These are phyloP conservation scores for Protomyces inouyei DNA, from an alignment of 1,139 yeast species.

Conservation along the genomic window DNA sequence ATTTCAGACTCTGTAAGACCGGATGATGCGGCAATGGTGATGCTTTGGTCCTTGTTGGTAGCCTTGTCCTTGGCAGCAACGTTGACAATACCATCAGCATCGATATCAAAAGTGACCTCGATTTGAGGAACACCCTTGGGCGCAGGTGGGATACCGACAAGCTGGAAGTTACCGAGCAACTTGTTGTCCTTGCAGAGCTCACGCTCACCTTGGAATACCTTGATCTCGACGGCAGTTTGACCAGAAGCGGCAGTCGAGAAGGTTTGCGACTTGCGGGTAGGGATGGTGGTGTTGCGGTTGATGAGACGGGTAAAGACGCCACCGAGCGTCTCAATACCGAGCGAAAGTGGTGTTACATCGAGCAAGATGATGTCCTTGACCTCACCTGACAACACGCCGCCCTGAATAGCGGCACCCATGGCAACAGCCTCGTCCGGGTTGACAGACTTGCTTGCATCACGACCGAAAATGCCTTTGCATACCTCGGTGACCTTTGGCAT, in stretches of 20 bases:
- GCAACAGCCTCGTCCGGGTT: slow-evolving; percentile 99
- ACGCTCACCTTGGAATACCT: slow-evolving; percentile 99
- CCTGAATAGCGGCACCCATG: slow-evolving; percentile 99
- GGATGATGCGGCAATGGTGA: slow-evolving; percentile 97
- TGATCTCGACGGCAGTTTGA: slow-evolving; percentile 96
- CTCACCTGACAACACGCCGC: slow-evolving; percentile 98
- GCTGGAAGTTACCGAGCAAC: slow-evolving; percentile 92
- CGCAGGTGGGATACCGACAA: slow-evolving; percentile 95
- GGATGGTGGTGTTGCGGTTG: slow-evolving; percentile 96
- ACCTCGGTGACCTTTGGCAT: slow-evolving; percentile 99
- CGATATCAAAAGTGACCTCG: slow-evolving; percentile 95
- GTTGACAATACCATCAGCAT: slow-evolving; percentile 98
- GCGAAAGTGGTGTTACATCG: slow-evolving; percentile 95
- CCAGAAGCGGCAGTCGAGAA: slow-evolving; percentile 99
- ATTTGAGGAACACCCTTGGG: slow-evolving; percentile 99
- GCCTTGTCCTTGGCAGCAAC: slow-evolving; percentile 99
- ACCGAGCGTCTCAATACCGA: slow-evolving; percentile 98
- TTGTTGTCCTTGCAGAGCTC: slow-evolving; percentile 98
- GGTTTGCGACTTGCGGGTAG: slow-evolving; percentile 93
- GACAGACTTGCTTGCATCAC: slow-evolving; percentile 96
- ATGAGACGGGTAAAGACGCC: slow-evolving; percentile 98
- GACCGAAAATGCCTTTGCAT: slow-evolving; percentile 86
- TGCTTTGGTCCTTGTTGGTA: slow-evolving; percentile 95
- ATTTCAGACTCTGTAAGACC: slow-evolving; percentile 95
- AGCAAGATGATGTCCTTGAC: slow-evolving; percentile 90